Evolutionary conservation across 305 asterid species (phyloP), one percentile per base, ranked within the genome.

Genomic region (Euphrasia arctica): DNA sequence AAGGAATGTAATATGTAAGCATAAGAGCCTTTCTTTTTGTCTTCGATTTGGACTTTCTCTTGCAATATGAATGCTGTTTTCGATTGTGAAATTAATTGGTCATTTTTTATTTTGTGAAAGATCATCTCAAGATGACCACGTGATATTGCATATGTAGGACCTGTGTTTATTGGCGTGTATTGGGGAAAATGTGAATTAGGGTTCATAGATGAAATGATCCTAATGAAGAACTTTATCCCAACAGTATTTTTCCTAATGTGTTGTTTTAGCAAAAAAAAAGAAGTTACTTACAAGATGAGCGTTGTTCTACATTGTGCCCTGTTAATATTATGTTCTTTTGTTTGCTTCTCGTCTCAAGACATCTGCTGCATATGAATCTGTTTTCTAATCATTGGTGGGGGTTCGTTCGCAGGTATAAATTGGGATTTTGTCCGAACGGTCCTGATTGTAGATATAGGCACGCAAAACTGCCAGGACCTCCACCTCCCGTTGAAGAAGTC

Each of bases 351-450:
- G 69, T 60, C 14, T 62, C 63, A 47, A 18, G 49, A 54, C 57
- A 45, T 54, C 0, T 61, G 54, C 54, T 27, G 49, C 42, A 49
- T 48, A n/a, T 58, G 48, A 57, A 13, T 41, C 32, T 34, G 34
- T 62, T 45, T 69, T 51, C 67, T 76, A 69, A 78, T 60, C 54
- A 13, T 31, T 3, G 32, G 58, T 27, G 69, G 51, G 27, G 27
- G 27, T 25, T 62, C 62, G 70, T 18, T 75, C 59, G n/a, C 87
- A 91, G 98, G 98, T 91, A 84, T 78, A 91, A 91, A 67, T 71
- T 91, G 77, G 98, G 98, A 70, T 91, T 91, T 81, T 91, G 98
- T 75, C 98, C 97, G 13, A 91, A 91, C 65, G 98, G 98, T 60
- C 95, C 95, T 22, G 97, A 91, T 79, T 91, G 98, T 80, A 85